These are phyloP conservation scores for Zymoseptoria tritici DNA, from an alignment of 2,329 filamentous ascomycete species.

Conservation along the genomic window DNA sequence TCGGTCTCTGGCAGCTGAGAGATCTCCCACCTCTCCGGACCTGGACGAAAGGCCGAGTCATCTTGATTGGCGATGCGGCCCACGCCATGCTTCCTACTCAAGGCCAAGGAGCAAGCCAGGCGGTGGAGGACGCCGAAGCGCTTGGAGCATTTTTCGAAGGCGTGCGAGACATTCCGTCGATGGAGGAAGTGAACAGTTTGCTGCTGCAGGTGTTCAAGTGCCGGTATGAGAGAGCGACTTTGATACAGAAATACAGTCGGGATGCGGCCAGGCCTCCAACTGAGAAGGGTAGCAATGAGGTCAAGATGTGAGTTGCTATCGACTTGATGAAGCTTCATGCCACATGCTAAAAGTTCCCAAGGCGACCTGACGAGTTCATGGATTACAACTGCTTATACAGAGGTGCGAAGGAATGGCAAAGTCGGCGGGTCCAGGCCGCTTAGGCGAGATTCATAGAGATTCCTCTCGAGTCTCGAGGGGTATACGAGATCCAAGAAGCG, in stretches of 20 bases:
- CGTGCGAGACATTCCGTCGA: slow-evolving; percentile 11
- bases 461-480: too few species aligned
- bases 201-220: slow-evolving; percentile 23
- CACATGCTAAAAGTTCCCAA: too few species aligned
- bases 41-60: slow-evolving; percentile 27
- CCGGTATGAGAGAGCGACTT: slow-evolving; percentile 33
- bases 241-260: slow-evolving; percentile 40
- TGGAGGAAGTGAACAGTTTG: slow-evolving; percentile 18
- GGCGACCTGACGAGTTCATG: slow-evolving; percentile 35
- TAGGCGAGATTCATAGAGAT: too few species aligned
- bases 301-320: slow-evolving; percentile 27
- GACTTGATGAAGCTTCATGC: too few species aligned
- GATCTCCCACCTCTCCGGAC: slow-evolving; percentile 35
- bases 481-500: too few species aligned
- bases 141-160: slow-evolving; percentile 22
- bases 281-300: slow-evolving; percentile 25
- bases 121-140: slow-evolving; percentile 38
- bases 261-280: slow-evolving; percentile 36
- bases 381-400: slow-evolving; percentile 36
- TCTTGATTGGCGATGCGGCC: slow-evolving; percentile 33
- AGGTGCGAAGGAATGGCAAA: slow-evolving; percentile 30
- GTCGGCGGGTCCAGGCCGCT: not conserved
- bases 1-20: slow-evolving; percentile 37
- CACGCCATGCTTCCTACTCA: slow-evolving; percentile 38
- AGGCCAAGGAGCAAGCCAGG: slow-evolving; percentile 38